Percentiles rank a stretch among this genome's conserved stretches.
phyloP scores from a whole-genome alignment of 2,329 filamentous ascomycete genomes.

The Penicillium sp. region DNA sequence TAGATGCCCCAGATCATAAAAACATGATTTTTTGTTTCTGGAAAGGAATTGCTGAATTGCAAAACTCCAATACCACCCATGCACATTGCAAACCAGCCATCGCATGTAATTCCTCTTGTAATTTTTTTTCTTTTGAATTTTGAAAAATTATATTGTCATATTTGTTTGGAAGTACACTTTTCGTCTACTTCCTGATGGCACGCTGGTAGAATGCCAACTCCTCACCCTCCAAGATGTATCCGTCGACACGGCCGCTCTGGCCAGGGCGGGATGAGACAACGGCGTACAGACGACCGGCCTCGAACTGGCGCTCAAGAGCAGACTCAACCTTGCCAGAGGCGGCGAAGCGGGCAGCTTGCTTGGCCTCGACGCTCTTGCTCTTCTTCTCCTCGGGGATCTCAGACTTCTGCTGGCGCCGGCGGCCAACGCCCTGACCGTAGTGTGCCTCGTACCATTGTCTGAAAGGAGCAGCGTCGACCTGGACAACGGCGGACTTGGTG shows the following conservation, averaged over 20 bases:
- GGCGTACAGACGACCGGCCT: slow-evolving; percentile 95
- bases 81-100: slow-evolving; percentile 8
- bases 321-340: slow-evolving; percentile 86
- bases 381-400: slow-evolving; percentile 69
- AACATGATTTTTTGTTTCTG: slow-evolving; percentile 15
- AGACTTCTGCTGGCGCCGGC: slow-evolving; percentile 81
- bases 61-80: slow-evolving; percentile 17
- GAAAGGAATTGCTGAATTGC: slow-evolving; percentile 15
- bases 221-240: slow-evolving; percentile 98
- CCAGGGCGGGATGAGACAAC: slow-evolving; percentile 89
- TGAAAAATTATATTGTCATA: background rate
- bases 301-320: slow-evolving; percentile 96
- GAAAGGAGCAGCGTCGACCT: slow-evolving; percentile 98
- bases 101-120: slow-evolving; percentile 2
- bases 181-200: slow-evolving; percentile 92
- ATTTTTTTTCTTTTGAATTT: slow-evolving; percentile 2
- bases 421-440: slow-evolving; percentile 88
- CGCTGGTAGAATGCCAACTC: slow-evolving; percentile 99
- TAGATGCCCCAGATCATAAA: slow-evolving; percentile 15
- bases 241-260: slow-evolving; percentile 94
- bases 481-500: slow-evolving; percentile 97
- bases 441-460: slow-evolving; percentile 99
- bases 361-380: slow-evolving; percentile 92
- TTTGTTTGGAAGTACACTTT: slow-evolving; percentile 2
- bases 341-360: slow-evolving; percentile 85